Evolutionary conservation across 2,329 filamentous ascomycete species (phyloP).

Genomic region (Phaeoacremonium minimum): DNA sequence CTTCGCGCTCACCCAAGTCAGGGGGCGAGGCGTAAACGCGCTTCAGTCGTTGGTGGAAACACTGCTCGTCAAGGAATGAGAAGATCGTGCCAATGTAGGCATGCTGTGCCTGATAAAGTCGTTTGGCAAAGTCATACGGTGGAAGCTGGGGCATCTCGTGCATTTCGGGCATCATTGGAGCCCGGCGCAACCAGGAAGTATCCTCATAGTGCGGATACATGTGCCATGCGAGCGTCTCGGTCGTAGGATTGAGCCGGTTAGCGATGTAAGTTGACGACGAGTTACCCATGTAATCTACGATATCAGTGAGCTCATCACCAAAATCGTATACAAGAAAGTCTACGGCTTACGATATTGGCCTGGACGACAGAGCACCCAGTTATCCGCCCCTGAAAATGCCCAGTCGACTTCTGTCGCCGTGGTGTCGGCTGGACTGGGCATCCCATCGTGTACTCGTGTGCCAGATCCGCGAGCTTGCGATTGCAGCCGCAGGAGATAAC

Average conservation of each 20-base stretch:
- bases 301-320: conserved; percentile 2
- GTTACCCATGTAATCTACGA: conserved; percentile 7
- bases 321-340: no score
- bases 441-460: conserved; percentile 5
- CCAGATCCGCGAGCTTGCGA: conserved; percentile 4
- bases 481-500: conserved; percentile 6
- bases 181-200: conserved; percentile 7
- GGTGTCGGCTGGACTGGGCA: conserved; percentile 9
- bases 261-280: conserved; percentile 8
- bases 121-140: conserved; percentile 39
- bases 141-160: conserved; percentile 25
- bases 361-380: conserved; percentile 7
- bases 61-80: conserved; percentile 36
- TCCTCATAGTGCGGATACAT: conserved; percentile 6
- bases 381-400: conserved; percentile 6
- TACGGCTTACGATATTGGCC: conserved; percentile 7
- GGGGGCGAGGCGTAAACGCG: conserved; percentile 34
- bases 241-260: conserved; percentile 6
- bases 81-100: conserved; percentile 49
- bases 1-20: conserved; percentile 35
- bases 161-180: conserved; percentile 7
- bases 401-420: conserved; percentile 7
- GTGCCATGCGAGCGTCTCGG: conserved; percentile 7
- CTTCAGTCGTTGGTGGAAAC: conserved; percentile 35
- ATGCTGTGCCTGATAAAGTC: conserved; percentile 42